Evolutionary conservation across 495 filamentous ascomycete species (phyloP), one percentile per base, ranked within the genome.

Genomic region (Talaromyces thailandensis): DNA sequence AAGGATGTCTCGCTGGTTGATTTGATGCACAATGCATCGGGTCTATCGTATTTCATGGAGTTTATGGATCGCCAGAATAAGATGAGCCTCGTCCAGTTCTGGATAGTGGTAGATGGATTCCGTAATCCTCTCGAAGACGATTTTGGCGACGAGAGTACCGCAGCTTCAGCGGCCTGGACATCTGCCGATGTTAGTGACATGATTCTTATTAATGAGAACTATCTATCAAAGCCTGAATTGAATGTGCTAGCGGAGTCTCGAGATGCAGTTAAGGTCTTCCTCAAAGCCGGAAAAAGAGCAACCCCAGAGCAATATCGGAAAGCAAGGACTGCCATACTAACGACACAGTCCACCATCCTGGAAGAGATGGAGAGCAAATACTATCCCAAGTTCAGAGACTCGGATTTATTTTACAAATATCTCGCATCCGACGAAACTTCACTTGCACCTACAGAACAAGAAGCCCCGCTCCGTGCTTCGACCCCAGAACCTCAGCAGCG

Each of bases 41-140:
- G 92, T 6, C 78, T 98, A 16, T 97, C 93, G 11, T 99, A 96
- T 70, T 97, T 98, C 71, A 99, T 98, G 95, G 95, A 99, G 68
- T 97, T 92, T 71, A 97, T 98, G 95, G 95, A 99, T 71, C 88
- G 93, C 28, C 87, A 90, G 69, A 78, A 83, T 29, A 80, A 95
- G 6, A 92, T 97, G 86, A 82, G 87, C 14, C 74, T 96, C 43
- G 94, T 99, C 1, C 95, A 99, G 69, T 99, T 96, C 73, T 99
- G 93, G 93, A 88, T 99, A 51, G 93, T 98, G 24, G 95, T 98
- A 16, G 94, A 98, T 76, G 93, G 95, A 1, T 88, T 98, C 68
- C 87, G 95, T n/a, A 96, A 94, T 70, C 95, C 95, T 5, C 77
- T 99, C 4, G 94, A 98, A 71, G 92, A 93, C 66, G 94, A 97